These are phyloP conservation scores for Phyllostachys edulis DNA, from an alignment of 176 grass and related monocot genomes.

Conservation along the genomic window DNA sequence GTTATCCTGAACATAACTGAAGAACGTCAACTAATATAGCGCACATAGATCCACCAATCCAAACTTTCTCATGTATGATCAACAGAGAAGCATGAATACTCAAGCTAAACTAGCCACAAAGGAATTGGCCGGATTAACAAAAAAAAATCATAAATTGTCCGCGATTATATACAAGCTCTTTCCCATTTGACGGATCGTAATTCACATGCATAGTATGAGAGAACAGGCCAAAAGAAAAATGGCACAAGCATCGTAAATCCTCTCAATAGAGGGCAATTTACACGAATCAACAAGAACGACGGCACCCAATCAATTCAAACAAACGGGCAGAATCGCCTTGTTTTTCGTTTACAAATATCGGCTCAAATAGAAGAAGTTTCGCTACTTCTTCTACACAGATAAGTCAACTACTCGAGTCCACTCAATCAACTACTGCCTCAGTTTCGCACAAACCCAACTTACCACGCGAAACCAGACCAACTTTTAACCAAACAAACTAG, in stretches of 20 bases:
- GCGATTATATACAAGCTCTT: not conserved
- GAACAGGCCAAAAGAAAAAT: not conserved
- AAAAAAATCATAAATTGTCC: not conserved
- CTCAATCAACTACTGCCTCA: not conserved
- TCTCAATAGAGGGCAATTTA: not conserved
- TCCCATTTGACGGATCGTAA: not conserved
- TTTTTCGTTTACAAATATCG: not conserved
- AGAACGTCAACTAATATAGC: not conserved
- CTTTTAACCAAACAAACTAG: not conserved
- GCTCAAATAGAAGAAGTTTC: not conserved
- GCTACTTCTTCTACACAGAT: not conserved
- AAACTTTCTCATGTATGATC: not conserved
- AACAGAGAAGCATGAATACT: not conserved
- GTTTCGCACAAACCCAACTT: not conserved
- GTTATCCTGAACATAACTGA: not conserved
- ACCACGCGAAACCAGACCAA: not conserved
- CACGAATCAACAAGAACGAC: not conserved
- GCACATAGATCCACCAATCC: not conserved
- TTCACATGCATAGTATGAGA: not conserved
- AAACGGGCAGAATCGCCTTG: not conserved
- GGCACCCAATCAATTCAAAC: not conserved
- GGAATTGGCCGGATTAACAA: not conserved
- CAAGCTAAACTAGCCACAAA: not conserved
- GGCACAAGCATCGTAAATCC: not conserved
- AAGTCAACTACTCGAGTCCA: constrained; percentile 42